Evolutionary conservation across 139 green algal genomes (phyloP).

Genomic region (Tetraselmis striata): DNA sequence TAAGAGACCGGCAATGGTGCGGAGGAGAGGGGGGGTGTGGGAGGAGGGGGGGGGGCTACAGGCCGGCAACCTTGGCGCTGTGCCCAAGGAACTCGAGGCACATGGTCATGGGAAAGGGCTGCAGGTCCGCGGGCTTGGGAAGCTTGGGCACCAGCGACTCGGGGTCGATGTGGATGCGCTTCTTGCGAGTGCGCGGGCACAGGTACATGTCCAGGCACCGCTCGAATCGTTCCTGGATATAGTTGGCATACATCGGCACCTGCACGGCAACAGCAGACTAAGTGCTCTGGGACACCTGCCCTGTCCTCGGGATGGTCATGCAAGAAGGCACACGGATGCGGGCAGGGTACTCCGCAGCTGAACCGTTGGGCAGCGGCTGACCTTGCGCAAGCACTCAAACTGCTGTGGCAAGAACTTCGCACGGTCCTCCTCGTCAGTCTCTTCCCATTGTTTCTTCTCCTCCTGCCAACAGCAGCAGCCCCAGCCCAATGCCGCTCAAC

Average conservation of each 20-base stretch:
- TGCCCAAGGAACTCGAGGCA: constrained; percentile 76
- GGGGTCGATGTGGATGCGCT: constrained; percentile 70
- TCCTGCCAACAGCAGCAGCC: constrained; percentile 41
- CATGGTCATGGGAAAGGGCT: constrained; percentile 83
- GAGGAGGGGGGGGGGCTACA: constrained; percentile 4
- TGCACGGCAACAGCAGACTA: too few species aligned
- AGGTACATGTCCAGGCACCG: constrained; percentile 98
- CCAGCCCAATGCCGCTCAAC: neutral
- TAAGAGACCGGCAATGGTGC: constrained; percentile 3
- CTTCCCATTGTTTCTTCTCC: constrained; percentile 59
- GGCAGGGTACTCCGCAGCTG: too few species aligned
- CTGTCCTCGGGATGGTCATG: too few species aligned
- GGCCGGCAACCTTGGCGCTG: constrained; percentile 44
- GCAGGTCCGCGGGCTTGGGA: constrained; percentile 85
- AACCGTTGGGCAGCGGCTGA: too few species aligned
- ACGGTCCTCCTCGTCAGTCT: constrained; percentile 69
- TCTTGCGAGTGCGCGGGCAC: constrained; percentile 74
- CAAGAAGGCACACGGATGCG: too few species aligned
- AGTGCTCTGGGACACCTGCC: too few species aligned
- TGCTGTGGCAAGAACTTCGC: constrained; percentile 54
- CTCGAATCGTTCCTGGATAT: constrained; percentile 96
- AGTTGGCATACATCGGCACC: constrained; percentile 72
- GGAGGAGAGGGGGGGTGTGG: too few species aligned
- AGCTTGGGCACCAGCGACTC: constrained; percentile 84
- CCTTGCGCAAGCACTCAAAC: constrained; percentile 58